Conservation (phyloP, 768 basidiomycete species). For the Neoboletus subvelutipes region DNA sequence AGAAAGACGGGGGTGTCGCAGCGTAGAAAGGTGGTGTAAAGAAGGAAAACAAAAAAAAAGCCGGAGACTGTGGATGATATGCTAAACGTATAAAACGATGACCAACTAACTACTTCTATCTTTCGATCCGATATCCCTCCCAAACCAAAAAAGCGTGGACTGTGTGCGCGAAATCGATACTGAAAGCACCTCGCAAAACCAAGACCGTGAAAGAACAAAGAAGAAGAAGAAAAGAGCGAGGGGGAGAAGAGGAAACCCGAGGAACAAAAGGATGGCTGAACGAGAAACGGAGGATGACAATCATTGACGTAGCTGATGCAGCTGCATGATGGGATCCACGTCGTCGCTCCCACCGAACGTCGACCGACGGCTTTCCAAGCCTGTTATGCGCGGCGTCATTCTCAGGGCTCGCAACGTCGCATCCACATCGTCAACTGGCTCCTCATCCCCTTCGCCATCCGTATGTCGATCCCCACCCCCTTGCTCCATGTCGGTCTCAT, state of each 20-base stretch:
- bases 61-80: slow-evolving; percentile 5
- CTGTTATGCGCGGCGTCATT: slow-evolving; percentile 1
- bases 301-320: slow-evolving; percentile 18
- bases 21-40: neutral
- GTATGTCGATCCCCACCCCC: neutral
- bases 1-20: slow-evolving; percentile 15
- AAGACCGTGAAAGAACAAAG: neutral
- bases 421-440: slow-evolving; percentile 13
- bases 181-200: slow-evolving; percentile 10
- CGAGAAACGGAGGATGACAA: neutral
- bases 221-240: no score
- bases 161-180: slow-evolving; percentile 6
- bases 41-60: neutral
- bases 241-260: neutral
- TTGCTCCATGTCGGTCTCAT: neutral
- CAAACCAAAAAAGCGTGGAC: slow-evolving; percentile 3
- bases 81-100: slow-evolving; percentile 14
- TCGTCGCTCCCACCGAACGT: slow-evolving; percentile 31
- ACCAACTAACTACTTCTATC: slow-evolving; percentile 3
- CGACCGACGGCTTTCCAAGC: slow-evolving; percentile 17
- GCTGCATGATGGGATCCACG: slow-evolving; percentile 15
- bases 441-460: slow-evolving; percentile 2
- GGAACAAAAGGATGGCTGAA: neutral
- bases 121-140: slow-evolving; percentile 1
- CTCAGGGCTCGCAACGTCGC: slow-evolving; percentile 15